A percentile compares a stretch with the other conserved stretches of the same genome.
phyloP scores from a whole-genome alignment of 1,284 basidiomycete species.

The Cutaneotrichosporon arboriforme region DNA sequence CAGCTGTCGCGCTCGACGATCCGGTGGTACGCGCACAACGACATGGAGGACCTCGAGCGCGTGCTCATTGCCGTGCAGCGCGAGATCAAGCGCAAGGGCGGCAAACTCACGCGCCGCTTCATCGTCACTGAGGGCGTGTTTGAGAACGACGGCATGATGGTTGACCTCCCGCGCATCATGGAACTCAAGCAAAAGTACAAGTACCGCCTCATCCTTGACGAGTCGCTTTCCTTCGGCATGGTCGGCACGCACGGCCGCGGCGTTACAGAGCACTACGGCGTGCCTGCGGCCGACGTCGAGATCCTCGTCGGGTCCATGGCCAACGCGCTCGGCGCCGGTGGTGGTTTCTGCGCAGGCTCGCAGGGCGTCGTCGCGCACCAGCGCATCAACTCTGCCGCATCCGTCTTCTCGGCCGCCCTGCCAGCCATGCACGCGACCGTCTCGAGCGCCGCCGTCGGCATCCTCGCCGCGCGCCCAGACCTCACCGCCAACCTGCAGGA shows the following conservation, averaged over 20 bases:
- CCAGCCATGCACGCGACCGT: conserved; percentile 84
- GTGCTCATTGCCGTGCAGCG: conserved; percentile 77
- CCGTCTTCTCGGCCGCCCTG: conserved; percentile 93
- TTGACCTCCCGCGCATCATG: conserved; percentile 76
- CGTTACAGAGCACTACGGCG: conserved; percentile 86
- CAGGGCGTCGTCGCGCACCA: conserved; percentile 80
- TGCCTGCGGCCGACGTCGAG: conserved; percentile 59
- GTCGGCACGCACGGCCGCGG: conserved; percentile 91
- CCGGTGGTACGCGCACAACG: conserved; percentile 95
- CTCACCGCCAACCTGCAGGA: conserved; percentile 71
- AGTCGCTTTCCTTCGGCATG: conserved; percentile 86
- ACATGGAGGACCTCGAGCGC: conserved; percentile 82
- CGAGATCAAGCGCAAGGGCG: conserved; percentile 76
- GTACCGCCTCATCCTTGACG: conserved; percentile 91
- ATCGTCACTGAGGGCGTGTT: conserved; percentile 98
- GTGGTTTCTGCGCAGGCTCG: conserved; percentile 94
- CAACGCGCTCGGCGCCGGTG: conserved; percentile 73
- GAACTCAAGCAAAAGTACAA: conserved; percentile 94
- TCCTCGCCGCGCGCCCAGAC: conserved; percentile 67
- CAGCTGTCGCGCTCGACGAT: conserved; percentile 90
- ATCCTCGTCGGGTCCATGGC: conserved; percentile 72
- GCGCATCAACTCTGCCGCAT: conserved; percentile 94
- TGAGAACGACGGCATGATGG: conserved; percentile 87
- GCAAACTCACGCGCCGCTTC: conserved; percentile 81
- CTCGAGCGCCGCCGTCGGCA: conserved; percentile 74